Conservation (phyloP, 257 asterid species). For the Plantago elongata region DNA sequence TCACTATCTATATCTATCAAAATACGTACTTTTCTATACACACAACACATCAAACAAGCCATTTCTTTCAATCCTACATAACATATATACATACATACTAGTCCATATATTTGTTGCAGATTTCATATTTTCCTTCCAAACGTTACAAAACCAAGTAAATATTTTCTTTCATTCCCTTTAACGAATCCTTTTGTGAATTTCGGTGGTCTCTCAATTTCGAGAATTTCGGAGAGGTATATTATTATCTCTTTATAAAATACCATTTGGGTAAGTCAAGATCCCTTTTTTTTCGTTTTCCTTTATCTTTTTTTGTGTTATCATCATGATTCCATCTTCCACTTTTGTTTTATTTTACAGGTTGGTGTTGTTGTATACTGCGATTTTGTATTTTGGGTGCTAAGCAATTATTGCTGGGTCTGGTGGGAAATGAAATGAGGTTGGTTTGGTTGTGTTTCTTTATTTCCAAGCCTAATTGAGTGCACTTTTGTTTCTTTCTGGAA, state of each 20-base stretch:
- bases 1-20: conserved; percentile 20
- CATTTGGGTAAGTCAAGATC: conserved; percentile 50
- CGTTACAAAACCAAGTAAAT: background rate
- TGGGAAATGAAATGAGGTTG: conserved; percentile 41
- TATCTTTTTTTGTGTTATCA: background rate
- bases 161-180: background rate
- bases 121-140: conserved; percentile 5
- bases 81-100: too few relatives aligned
- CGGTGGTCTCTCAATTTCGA: background rate
- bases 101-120: background rate
- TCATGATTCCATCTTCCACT: too few relatives aligned
- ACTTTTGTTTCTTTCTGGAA: conserved; percentile 21
- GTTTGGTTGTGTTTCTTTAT: conserved; percentile 41
- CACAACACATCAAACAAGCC: background rate
- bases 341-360: conserved; percentile 10
- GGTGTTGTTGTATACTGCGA: background rate
- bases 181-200: background rate
- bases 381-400: conserved; percentile 15
- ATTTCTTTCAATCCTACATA: too few relatives aligned
- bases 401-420: conserved; percentile 37
- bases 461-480: conserved; percentile 36
- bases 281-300: conserved; percentile 9
- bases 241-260: background rate
- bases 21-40: conserved; percentile 1
- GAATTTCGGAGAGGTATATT: background rate